Evolutionary conservation across 345 rosid species (phyloP), one percentile per base, ranked within the genome.

Genomic region (Citrus cavaleriei): DNA sequence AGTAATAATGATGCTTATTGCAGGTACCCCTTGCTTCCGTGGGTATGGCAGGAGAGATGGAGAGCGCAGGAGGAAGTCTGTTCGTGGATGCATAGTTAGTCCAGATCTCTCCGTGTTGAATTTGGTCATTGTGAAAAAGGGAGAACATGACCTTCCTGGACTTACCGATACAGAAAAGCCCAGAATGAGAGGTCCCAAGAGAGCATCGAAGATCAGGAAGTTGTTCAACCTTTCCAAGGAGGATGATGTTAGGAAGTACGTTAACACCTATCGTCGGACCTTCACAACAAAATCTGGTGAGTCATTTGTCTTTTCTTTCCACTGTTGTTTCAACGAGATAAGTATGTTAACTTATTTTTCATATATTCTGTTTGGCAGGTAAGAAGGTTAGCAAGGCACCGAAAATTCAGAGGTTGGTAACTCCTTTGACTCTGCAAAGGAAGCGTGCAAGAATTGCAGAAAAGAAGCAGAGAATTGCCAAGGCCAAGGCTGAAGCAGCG

Each of bases 101-200:
- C 97, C 74, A 54, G 97, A 95, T 66, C 93, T 95, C 64, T 91
- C 98, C 30, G 94, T 95, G 10, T 83, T 95, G 84, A 93, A 93
- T 89, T 83, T 93, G 87, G 92, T 91, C 66, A 91, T 95, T 70
- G 97, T 95, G 84, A 93, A 95, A 89, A 93, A 95, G 85, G 97
- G 97, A 81, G 98, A 89, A 32, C 83, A 69, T 34, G 93, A 95
- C 65, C 91, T 95, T 66, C 97, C 98, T 34, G 98, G 98, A 37
- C 86, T 93, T 72, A 95, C 97, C 1, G 97, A 95, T 81, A 90
- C 87, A 25, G 98, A 93, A 88, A 91, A 90, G 84, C 97, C 98
- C 37, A 91, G 97, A 72, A 93, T 91, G 97, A 91, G 95, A 78
- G 98, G 98, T 79, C 98, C 97, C 71, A 95, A 95, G 89, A 91